Conservation (phyloP, 371 early-diverging fungal genomes). For the Polyrhizophydium stewartii region DNA sequence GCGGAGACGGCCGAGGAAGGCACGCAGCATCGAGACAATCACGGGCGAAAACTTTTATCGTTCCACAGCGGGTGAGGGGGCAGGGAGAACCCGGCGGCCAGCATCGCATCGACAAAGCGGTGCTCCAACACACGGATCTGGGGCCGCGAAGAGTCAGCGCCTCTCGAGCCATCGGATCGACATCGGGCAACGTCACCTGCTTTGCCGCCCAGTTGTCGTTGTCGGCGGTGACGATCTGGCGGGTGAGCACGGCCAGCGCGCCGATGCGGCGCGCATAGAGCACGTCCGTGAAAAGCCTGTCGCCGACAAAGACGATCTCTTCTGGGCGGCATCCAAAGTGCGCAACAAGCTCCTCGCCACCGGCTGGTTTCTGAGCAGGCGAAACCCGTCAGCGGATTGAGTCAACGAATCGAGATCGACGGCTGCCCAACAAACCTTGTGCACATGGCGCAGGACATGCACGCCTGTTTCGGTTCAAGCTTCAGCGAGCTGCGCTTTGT, state of each 20-base stretch:
- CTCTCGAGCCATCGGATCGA: no score
- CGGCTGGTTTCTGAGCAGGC: conserved; percentile 71
- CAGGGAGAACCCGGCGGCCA: no score
- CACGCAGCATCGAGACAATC: no score
- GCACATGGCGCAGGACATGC: conserved; percentile 30
- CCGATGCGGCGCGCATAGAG: conserved; percentile 78
- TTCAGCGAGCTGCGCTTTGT: not conserved
- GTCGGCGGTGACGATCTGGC: conserved; percentile 62
- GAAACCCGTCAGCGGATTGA: no score
- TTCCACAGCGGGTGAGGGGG: no score
- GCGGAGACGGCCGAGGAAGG: no score
- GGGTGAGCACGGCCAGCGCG: conserved; percentile 67
- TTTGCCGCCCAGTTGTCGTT: conserved; percentile 78
- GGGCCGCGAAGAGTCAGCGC: no score
- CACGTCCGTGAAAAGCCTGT: conserved; percentile 84
- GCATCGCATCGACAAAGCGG: no score
- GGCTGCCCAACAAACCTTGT: conserved; percentile 22
- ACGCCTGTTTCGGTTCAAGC: conserved; percentile 15
- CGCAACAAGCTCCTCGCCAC: conserved; percentile 54
- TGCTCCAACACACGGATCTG: no score
- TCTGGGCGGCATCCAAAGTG: conserved; percentile 20
- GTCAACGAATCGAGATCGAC: conserved; percentile 16
- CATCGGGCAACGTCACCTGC: not conserved
- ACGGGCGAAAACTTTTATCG: no score
- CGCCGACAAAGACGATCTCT: conserved; percentile 60